Percentiles rank a stretch among this genome's conserved stretches.
phyloP scores from a whole-genome alignment of 1,284 basidiomycete genomes.

The Anthracocystis setariae region DNA sequence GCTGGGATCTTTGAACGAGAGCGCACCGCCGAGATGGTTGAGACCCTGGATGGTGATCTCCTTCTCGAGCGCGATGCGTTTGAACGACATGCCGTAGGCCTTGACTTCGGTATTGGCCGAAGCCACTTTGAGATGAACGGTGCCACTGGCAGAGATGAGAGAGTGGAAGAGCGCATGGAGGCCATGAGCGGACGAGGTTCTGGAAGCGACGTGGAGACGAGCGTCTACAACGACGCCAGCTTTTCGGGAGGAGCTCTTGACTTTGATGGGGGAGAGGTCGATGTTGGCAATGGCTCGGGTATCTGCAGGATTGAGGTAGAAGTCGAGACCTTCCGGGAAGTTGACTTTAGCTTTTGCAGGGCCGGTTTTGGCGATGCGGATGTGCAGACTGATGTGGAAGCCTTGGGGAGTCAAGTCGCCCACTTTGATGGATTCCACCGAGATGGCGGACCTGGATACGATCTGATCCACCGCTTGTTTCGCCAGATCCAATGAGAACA shows the following conservation, averaged over 20 bases:
- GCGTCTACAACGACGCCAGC: constrained; percentile 29
- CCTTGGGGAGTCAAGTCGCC: constrained; percentile 23
- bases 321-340: constrained; percentile 44
- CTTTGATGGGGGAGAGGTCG: constrained; percentile 29
- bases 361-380: constrained; percentile 36
- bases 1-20: constrained; percentile 15
- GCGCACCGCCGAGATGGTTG: constrained; percentile 39
- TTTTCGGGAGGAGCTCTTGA: constrained; percentile 22
- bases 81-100: constrained; percentile 55
- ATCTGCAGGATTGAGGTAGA: constrained; percentile 29
- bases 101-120: constrained; percentile 44
- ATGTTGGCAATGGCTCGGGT: constrained; percentile 24
- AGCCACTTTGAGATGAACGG: constrained; percentile 17
- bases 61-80: constrained; percentile 46
- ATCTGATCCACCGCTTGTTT: constrained; percentile 42
- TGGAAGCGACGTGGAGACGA: constrained; percentile 1
- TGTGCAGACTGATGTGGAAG: constrained; percentile 21
- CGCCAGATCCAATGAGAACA: constrained; percentile 33
- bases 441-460: constrained; percentile 33
- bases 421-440: constrained; percentile 29
- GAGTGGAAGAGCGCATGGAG: constrained; percentile 30
- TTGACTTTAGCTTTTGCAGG: constrained; percentile 48
- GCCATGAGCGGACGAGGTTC: not conserved
- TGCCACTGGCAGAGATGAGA: constrained; percentile 15
- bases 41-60: constrained; percentile 41